A percentile compares a stretch with the other conserved stretches of the same genome.
These are phyloP conservation scores for Salicornia ramosissima DNA, from an alignment of 148 eudicot genomes.

Conservation along the genomic window DNA sequence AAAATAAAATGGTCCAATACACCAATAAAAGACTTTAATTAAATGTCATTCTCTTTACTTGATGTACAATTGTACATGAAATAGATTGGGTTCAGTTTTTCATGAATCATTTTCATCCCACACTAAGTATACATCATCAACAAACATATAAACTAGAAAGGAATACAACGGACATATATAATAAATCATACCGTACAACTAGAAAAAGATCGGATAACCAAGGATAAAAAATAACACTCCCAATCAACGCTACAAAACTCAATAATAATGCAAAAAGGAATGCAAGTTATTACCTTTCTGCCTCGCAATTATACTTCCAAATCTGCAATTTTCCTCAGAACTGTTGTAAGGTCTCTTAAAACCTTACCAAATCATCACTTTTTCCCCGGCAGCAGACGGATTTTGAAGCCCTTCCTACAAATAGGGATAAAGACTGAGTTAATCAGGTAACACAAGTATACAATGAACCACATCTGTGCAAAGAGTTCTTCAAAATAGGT, in stretches of 20 bases:
- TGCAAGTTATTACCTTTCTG: constrained; percentile 58
- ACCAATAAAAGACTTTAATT: too few relatives aligned
- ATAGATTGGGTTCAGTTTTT: too few relatives aligned
- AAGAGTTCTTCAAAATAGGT: neutral
- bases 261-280: neutral
- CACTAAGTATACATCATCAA: neutral
- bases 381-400: constrained; percentile 50
- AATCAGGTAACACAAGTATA: neutral
- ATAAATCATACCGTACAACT: too few relatives aligned
- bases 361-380: constrained; percentile 82
- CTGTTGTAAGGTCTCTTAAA: constrained; percentile 86
- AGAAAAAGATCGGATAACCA: neutral
- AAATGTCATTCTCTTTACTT: too few relatives aligned
- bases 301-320: constrained; percentile 98
- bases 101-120: too few relatives aligned
- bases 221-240: neutral
- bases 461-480: too few relatives aligned
- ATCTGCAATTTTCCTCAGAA: constrained; percentile 92
- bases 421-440: neutral
- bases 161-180: too few relatives aligned
- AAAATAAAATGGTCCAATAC: too few relatives aligned
- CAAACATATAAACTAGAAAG: neutral
- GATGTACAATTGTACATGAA: too few relatives aligned
- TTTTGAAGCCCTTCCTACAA: constrained; percentile 71
- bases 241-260: neutral